A percentile compares a stretch with the other conserved stretches of the same genome.
phyloP scores from a whole-genome alignment of 2,329 filamentous ascomycete genomes.

The Aureobasidium lini region DNA sequence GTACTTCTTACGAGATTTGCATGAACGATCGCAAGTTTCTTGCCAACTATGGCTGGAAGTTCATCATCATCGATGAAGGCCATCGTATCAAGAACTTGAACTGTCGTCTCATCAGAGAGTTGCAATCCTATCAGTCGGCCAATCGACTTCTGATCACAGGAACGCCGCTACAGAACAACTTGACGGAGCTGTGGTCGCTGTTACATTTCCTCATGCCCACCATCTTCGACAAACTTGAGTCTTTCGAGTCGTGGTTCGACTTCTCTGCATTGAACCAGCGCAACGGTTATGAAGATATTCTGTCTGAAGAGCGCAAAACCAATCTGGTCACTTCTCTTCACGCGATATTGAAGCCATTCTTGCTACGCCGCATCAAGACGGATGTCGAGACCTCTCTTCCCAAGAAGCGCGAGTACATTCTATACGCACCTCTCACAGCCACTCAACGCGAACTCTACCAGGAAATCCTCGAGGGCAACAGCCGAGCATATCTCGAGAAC shows the following conservation, averaged over 20 bases:
- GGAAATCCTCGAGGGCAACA: constrained; percentile 55
- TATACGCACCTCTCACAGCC: constrained; percentile 85
- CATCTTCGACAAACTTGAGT: constrained; percentile 87
- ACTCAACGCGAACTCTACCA: constrained; percentile 90
- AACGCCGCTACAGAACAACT: constrained; percentile 90
- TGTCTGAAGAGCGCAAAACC: constrained; percentile 69
- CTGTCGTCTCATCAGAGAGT: constrained; percentile 79
- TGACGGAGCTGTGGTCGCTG: constrained; percentile 89
- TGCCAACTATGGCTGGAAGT: constrained; percentile 84
- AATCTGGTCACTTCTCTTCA: constrained; percentile 83
- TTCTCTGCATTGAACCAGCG: constrained; percentile 88
- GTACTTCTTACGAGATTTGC: constrained; percentile 94
- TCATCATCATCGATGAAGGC: constrained; percentile 96
- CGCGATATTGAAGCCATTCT: constrained; percentile 81
- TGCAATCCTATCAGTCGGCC: constrained; percentile 81
- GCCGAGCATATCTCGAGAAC: constrained; percentile 57
- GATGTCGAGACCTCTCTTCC: constrained; percentile 89
- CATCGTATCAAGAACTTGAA: constrained; percentile 97
- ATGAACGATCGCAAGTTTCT: constrained; percentile 80
- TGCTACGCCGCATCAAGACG: constrained; percentile 81
- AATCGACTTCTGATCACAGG: constrained; percentile 90
- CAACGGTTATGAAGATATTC: constrained; percentile 66
- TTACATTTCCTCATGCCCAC: constrained; percentile 88
- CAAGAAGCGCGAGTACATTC: constrained; percentile 91
- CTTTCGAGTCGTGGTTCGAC: constrained; percentile 94